Conservation (phyloP, 176 grass and related monocot species). For the Bromus sterilis region DNA sequence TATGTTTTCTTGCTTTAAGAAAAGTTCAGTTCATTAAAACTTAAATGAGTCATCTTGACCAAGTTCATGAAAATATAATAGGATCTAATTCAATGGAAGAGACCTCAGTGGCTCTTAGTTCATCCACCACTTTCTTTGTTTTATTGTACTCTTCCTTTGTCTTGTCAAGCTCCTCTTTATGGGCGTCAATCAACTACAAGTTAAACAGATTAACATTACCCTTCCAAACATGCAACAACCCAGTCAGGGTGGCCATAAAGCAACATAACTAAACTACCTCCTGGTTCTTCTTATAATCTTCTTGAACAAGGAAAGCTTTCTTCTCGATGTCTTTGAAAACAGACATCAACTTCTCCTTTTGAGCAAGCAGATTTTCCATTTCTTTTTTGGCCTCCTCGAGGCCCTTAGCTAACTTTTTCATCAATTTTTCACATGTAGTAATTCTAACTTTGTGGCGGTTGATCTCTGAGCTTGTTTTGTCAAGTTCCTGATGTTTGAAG, state of each 20-base stretch:
- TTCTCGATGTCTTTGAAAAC: constrained; percentile 72
- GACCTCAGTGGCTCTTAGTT: constrained; percentile 74
- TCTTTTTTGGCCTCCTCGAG: constrained; percentile 74
- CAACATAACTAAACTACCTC: constrained; percentile 55
- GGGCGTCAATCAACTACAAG: constrained; percentile 70
- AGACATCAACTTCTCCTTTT: constrained; percentile 57
- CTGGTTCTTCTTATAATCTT: constrained; percentile 80
- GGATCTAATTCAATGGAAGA: neutral
- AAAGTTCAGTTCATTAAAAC: neutral
- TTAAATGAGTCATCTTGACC: neutral
- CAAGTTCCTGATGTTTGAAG: constrained; percentile 59
- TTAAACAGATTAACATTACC: neutral
- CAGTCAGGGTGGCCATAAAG: neutral
- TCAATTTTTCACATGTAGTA: constrained; percentile 64
- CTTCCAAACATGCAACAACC: neutral
- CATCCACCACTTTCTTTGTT: constrained; percentile 81
- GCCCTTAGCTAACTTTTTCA: constrained; percentile 60
- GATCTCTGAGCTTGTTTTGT: constrained; percentile 89
- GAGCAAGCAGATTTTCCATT: constrained; percentile 39
- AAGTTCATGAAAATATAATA: constrained; percentile 13
- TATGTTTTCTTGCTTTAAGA: neutral
- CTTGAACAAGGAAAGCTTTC: constrained; percentile 75
- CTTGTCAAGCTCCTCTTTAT: constrained; percentile 73
- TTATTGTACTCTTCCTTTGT: constrained; percentile 85
- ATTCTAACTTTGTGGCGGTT: constrained; percentile 83